Evolutionary conservation across 352 stramenopile genomes (phyloP).

Genomic region (Phytopythium aichiense): DNA sequence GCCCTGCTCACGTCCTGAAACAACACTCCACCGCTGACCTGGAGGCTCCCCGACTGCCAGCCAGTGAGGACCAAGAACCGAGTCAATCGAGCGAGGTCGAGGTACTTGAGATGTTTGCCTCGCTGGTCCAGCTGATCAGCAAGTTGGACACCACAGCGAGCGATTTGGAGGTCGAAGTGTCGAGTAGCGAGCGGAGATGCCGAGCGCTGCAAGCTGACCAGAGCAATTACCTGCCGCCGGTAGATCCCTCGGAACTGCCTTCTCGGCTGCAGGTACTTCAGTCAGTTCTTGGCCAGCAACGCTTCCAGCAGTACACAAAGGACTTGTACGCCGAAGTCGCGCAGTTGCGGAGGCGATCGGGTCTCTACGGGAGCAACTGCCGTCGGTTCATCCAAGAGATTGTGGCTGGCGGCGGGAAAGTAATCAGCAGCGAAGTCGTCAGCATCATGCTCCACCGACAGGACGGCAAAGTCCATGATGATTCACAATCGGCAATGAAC

Average conservation of each 20-base stretch:
- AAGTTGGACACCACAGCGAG: conserved; percentile 12
- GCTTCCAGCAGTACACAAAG: conserved; percentile 35
- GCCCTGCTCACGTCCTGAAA: conserved; percentile 11
- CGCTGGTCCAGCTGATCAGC: conserved; percentile 19
- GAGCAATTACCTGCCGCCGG: background rate
- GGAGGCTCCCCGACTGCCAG: background rate
- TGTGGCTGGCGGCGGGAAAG: conserved; percentile 5
- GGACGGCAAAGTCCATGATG: background rate
- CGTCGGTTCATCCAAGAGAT: conserved; percentile 20
- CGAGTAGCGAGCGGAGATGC: conserved; percentile 12
- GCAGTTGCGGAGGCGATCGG: conserved; percentile 22
- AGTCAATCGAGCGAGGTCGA: background rate
- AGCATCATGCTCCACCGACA: background rate
- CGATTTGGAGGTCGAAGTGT: conserved; percentile 21
- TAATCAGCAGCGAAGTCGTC: conserved; percentile 3
- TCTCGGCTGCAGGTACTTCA: conserved; percentile 45
- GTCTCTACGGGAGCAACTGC: conserved; percentile 28
- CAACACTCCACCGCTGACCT: background rate
- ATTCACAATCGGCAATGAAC: background rate
- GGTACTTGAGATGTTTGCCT: background rate
- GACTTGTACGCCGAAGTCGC: conserved; percentile 40
- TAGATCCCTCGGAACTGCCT: conserved; percentile 12
- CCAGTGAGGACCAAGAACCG: background rate
- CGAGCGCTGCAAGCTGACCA: conserved; percentile 13
- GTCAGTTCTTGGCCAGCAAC: conserved; percentile 39